Evolutionary conservation across 2,329 filamentous ascomycete genomes (phyloP).

Genomic region (Ustilaginoidea virens): DNA sequence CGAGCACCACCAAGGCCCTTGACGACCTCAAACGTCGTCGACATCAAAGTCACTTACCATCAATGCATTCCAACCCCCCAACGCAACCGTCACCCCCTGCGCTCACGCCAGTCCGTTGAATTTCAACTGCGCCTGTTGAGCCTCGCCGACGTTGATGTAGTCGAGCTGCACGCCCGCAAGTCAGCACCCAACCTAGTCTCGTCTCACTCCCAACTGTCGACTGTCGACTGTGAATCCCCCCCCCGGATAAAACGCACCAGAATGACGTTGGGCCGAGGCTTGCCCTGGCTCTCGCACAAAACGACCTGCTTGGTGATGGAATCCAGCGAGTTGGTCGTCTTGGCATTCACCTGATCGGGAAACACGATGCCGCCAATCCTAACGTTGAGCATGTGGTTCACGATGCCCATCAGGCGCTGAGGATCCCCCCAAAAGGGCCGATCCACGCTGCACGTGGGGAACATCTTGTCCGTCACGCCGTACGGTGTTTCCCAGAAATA

Average conservation of each 20-base stretch:
- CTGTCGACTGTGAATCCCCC: too few relatives aligned
- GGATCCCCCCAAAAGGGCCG: constrained; percentile 34
- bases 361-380: constrained; percentile 18
- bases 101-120: constrained; percentile 20
- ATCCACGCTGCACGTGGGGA: constrained; percentile 50
- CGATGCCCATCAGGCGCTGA: constrained; percentile 26
- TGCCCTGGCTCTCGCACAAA: constrained; percentile 12
- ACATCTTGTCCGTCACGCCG: constrained; percentile 41
- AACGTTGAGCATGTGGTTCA: constrained; percentile 22
- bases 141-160: constrained; percentile 25
- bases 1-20: too few relatives aligned
- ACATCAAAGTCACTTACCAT: too few relatives aligned
- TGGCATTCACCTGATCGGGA: constrained; percentile 15
- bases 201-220: background rate
- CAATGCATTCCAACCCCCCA: constrained; percentile 1
- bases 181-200: constrained; percentile 7
- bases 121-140: constrained; percentile 19
- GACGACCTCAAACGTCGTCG: too few relatives aligned
- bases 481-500: constrained; percentile 62
- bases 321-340: constrained; percentile 19
- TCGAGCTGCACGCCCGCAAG: constrained; percentile 20
- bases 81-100: constrained; percentile 3
- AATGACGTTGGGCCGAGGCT: constrained; percentile 15
- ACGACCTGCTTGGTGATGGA: constrained; percentile 15
- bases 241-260: constrained; percentile 15